A percentile compares a stretch with the other conserved stretches of the same genome.
Conservation (phyloP, 306 rosid species). For the Phaseolus lunatus region DNA sequence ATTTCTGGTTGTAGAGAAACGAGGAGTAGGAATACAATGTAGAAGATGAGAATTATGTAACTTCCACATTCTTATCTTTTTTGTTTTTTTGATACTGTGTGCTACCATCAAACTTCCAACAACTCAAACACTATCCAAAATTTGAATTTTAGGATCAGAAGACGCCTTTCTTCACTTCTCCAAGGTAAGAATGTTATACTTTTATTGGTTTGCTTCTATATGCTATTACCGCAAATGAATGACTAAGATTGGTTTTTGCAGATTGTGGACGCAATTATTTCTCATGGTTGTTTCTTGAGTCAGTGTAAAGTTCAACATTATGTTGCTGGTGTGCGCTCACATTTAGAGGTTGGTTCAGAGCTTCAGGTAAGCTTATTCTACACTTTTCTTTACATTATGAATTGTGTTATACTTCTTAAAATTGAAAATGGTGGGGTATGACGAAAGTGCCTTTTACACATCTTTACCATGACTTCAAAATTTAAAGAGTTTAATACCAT, state of each 20-base stretch:
- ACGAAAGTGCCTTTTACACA: background rate
- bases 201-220: background rate
- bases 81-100: too few relatives aligned
- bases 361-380: constrained; percentile 59
- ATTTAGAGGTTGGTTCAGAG: constrained; percentile 70
- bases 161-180: constrained; percentile 89
- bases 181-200: constrained; percentile 65
- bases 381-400: background rate
- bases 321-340: constrained; percentile 82
- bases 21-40: background rate
- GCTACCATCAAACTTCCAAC: too few relatives aligned
- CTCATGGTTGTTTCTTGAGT: constrained; percentile 87
- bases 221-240: constrained; percentile 19
- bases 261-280: constrained; percentile 78
- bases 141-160: constrained; percentile 79
- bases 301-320: constrained; percentile 75
- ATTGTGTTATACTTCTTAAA: background rate
- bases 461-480: background rate
- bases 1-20: constrained; percentile 43
- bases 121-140: too few relatives aligned
- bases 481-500: background rate
- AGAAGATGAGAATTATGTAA: constrained; percentile 28
- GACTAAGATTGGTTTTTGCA: constrained; percentile 46
- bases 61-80: too few relatives aligned
- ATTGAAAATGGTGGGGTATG: background rate